Evolutionary conservation across 495 filamentous ascomycete species (phyloP).

Genomic region (Penicillium macrosclerotiorum): DNA sequence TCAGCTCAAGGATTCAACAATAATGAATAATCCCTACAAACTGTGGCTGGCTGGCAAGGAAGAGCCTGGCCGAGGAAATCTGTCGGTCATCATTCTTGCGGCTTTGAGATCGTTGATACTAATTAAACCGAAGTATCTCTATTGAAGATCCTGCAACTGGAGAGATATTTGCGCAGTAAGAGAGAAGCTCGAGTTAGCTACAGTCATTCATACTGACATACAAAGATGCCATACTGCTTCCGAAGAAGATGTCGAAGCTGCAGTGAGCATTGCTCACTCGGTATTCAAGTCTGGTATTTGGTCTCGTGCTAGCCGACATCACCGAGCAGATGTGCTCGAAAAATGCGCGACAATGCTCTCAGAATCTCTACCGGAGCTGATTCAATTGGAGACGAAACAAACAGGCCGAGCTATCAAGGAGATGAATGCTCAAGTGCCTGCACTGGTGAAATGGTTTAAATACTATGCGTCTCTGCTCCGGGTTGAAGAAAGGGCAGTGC

Average conservation of each 20-base stretch:
- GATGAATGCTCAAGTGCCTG: constrained; percentile 62
- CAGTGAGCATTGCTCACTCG: constrained; percentile 44
- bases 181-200: background rate
- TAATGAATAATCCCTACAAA: background rate
- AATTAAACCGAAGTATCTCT: constrained; percentile 9
- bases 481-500: constrained; percentile 57
- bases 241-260: constrained; percentile 40
- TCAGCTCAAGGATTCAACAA: too few relatives aligned
- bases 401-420: constrained; percentile 63
- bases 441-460: constrained; percentile 61
- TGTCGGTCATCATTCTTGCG: background rate
- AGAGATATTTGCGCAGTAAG: constrained; percentile 21
- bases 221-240: constrained; percentile 45
- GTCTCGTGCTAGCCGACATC: constrained; percentile 52
- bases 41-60: background rate
- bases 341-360: constrained; percentile 52
- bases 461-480: constrained; percentile 61
- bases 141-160: constrained; percentile 24
- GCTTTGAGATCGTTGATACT: background rate
- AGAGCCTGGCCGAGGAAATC: background rate
- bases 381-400: constrained; percentile 57
- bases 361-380: constrained; percentile 46
- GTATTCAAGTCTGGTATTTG: constrained; percentile 56
- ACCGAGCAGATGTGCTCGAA: constrained; percentile 56
- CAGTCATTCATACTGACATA: background rate